Evolutionary conservation across 306 rosid genomes (phyloP).

Genomic region (Clitoria ternatea): DNA sequence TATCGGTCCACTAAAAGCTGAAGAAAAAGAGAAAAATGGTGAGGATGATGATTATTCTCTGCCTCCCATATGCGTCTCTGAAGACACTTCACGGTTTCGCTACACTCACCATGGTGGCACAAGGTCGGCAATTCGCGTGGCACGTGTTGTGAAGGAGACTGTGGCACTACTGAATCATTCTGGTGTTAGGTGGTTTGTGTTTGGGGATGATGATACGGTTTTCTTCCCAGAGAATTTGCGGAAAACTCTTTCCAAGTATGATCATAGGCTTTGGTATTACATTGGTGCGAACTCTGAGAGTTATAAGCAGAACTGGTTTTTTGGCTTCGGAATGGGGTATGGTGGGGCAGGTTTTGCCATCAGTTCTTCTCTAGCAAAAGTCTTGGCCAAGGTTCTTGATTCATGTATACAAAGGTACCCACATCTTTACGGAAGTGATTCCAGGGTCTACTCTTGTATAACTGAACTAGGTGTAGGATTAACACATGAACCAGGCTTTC

Average conservation of each 20-base stretch:
- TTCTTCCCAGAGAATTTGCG: slow-evolving; percentile 74
- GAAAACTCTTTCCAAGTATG: slow-evolving; percentile 74
- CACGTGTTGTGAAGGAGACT: slow-evolving; percentile 68
- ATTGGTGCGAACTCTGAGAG: slow-evolving; percentile 68
- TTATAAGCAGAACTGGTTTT: slow-evolving; percentile 30
- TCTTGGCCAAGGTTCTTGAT: slow-evolving; percentile 60
- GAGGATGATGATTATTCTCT: too few species aligned
- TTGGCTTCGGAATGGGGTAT: slow-evolving; percentile 69
- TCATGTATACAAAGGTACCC: slow-evolving; percentile 70
- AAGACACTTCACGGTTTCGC: slow-evolving; percentile 60
- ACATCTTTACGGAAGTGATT: slow-evolving; percentile 81
- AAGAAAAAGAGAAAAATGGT: neutral
- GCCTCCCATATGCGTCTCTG: slow-evolving; percentile 58
- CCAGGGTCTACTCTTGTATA: slow-evolving; percentile 64
- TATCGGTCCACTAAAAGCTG: slow-evolving; percentile 33
- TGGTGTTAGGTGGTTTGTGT: slow-evolving; percentile 79
- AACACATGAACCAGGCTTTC: slow-evolving; percentile 82
- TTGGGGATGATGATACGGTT: slow-evolving; percentile 83
- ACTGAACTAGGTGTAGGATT: slow-evolving; percentile 72
- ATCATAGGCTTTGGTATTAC: slow-evolving; percentile 68
- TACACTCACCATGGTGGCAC: slow-evolving; percentile 51
- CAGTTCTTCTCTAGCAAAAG: slow-evolving; percentile 56
- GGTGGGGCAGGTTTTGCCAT: slow-evolving; percentile 88
- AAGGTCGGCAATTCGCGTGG: slow-evolving; percentile 69
- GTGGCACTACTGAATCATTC: slow-evolving; percentile 50